Base-by-base conservation (phyloP, 495 filamentous ascomycete species). In the Parachaetomium inaequale region DNA sequence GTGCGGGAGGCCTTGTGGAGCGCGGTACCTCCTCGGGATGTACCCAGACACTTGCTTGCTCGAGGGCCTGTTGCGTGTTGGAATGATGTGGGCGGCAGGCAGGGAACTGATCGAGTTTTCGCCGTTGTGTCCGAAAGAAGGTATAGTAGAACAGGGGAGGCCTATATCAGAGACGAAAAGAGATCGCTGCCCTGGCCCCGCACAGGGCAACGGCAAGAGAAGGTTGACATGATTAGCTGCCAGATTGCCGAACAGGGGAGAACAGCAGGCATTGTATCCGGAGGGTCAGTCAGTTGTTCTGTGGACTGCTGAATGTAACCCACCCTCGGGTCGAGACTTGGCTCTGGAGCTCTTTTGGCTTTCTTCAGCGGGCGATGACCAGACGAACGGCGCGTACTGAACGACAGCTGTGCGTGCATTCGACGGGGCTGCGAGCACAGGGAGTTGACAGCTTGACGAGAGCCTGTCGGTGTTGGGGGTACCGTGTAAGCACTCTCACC, bases 121-220 rank as follows among this genome's bases (percentile, higher is more conserved):
- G 59, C 53, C 59, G 63, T 63, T 56, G 49, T 66, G 63, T 66
- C 69, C 63, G 53, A 68, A 66, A 70, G 70, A 69, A 75, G 75
- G 61, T 75, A 75, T 75, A 77, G 63, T 65, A 66, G 64, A 71
- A 65, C 72, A 71, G 66, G 73, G 77, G 75, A 68, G 63, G 63
- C 63, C 72, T 78, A 81, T 79, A 81, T 70, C 73, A 75, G 63
- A 66, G 64, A 66, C 66, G 64, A 67, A 69, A 74, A 71, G 68
- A 73, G 70, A 72, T 73, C 65, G 67, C 49, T 71, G 69, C 67
- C 74, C 68, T 72, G 71, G 72, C 75, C 74, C 67, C 66, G 74
- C 70, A 76, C 76, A 78, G 73, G 76, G 72, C 72, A 56, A 65
- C 68, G 63, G 66, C 66, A 68, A 63, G 66, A 64, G 63, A 57